Percentiles rank a stretch among this genome's conserved stretches.
These are phyloP conservation scores for Penicillium sp. DNA, from an alignment of 2,329 filamentous ascomycete species.

Conservation along the genomic window DNA sequence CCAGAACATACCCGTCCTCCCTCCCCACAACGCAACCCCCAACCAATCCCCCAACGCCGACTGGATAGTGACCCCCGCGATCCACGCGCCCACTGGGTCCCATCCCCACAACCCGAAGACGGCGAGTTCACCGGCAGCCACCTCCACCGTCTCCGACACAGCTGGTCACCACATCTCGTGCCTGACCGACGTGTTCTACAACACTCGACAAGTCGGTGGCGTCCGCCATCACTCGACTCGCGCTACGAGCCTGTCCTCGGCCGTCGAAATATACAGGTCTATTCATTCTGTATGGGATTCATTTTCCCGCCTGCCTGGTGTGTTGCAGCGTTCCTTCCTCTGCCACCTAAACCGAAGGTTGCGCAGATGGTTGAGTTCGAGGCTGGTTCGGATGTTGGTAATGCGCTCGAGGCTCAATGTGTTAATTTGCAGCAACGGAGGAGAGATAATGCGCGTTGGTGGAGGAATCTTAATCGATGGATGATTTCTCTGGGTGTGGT, in stretches of 20 bases:
- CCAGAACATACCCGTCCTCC: conserved; percentile 11
- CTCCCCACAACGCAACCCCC: conserved; percentile 4
- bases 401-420: conserved; percentile 47
- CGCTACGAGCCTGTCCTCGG: conserved; percentile 62
- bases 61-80: conserved; percentile 38
- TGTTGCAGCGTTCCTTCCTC: conserved; percentile 70
- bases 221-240: conserved; percentile 69
- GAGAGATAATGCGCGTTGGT: conserved; percentile 63
- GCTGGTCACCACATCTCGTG: conserved; percentile 73
- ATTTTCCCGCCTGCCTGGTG: conserved; percentile 80
- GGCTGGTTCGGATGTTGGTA: conserved; percentile 40
- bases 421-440: conserved; percentile 49
- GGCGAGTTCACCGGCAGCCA: conserved; percentile 29
- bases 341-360: conserved; percentile 59
- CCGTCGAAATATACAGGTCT: conserved; percentile 70
- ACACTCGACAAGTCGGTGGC: conserved; percentile 63
- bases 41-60: conserved; percentile 21
- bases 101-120: conserved; percentile 29
- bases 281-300: conserved; percentile 75
- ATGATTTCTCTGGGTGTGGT: conserved; percentile 60
- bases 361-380: conserved; percentile 50
- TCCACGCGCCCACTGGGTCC: conserved; percentile 46
- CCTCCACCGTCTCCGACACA: conserved; percentile 53
- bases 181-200: conserved; percentile 60
- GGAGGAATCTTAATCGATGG: conserved; percentile 62